Conservation (phyloP, 73 alveolate species). For the Chromera velia region DNA sequence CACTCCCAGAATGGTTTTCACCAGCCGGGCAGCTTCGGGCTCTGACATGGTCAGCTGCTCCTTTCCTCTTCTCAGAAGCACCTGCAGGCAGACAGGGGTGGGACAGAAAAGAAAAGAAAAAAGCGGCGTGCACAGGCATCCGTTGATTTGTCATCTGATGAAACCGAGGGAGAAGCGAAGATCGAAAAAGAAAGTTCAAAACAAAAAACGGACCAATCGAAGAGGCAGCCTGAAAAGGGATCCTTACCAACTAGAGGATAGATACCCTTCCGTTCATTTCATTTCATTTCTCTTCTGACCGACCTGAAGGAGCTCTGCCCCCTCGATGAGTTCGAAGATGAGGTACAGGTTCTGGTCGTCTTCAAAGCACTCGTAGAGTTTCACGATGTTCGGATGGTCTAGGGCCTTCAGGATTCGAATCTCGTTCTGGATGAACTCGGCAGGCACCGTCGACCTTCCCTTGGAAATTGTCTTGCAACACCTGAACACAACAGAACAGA, state of each 20-base stretch:
- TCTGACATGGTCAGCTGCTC: too few species aligned
- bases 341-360: constrained; percentile 60
- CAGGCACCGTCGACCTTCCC: background rate
- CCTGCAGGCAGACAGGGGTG: too few species aligned
- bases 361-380: constrained; percentile 73
- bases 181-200: background rate
- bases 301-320: constrained; percentile 59
- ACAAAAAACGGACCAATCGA: background rate
- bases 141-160: constrained; percentile 24
- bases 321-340: constrained; percentile 66
- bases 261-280: too few species aligned
- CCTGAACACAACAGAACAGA: background rate
- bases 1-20: constrained; percentile 48
- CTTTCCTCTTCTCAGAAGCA: too few species aligned
- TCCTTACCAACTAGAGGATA: too few species aligned
- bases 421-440: constrained; percentile 62
- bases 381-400: constrained; percentile 76
- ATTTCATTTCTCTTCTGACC: too few species aligned
- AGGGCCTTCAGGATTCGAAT: constrained; percentile 62
- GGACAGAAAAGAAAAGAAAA: too few species aligned
- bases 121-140: constrained; percentile 54
- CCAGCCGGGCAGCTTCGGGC: constrained; percentile 46
- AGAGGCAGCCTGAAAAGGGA: too few species aligned
- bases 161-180: background rate
- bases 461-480: background rate